phyloP scores from a whole-genome alignment of 768 basidiomycete genomes.

The Calocera cornea region DNA sequence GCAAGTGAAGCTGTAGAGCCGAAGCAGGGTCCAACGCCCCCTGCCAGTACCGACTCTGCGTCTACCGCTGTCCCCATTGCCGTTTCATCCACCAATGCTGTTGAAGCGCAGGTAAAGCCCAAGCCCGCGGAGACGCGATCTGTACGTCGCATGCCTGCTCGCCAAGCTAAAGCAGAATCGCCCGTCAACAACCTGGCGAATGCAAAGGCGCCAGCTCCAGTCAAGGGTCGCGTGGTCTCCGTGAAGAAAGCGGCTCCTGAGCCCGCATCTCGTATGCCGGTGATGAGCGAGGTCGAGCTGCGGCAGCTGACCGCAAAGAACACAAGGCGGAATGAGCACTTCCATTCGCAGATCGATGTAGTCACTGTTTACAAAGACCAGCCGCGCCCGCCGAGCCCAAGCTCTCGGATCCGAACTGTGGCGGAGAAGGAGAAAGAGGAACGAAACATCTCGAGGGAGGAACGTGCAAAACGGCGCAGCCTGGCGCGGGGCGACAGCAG shows the following conservation, averaged over 20 bases:
- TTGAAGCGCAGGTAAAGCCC: neutral
- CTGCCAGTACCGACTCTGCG: neutral
- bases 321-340: neutral
- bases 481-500: conserved; percentile 38
- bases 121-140: neutral
- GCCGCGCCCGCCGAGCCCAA: conserved; percentile 58
- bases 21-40: neutral
- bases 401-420: conserved; percentile 56
- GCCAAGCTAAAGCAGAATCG: neutral
- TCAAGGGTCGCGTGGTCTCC: neutral
- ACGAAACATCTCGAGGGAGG: conserved; percentile 26
- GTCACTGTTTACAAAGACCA: neutral
- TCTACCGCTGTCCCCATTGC: neutral
- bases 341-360: neutral
- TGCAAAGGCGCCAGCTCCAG: neutral
- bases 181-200: neutral
- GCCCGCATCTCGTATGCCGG: neutral
- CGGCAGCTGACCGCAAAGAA: neutral
- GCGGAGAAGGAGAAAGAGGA: conserved; percentile 56
- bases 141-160: neutral
- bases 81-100: neutral
- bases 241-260: neutral
- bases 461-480: conserved; percentile 42
- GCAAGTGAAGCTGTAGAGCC: neutral
- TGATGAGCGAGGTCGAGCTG: neutral